These are phyloP conservation scores for Podaxis pistillaris DNA, from an alignment of 768 basidiomycete genomes.

Conservation along the genomic window DNA sequence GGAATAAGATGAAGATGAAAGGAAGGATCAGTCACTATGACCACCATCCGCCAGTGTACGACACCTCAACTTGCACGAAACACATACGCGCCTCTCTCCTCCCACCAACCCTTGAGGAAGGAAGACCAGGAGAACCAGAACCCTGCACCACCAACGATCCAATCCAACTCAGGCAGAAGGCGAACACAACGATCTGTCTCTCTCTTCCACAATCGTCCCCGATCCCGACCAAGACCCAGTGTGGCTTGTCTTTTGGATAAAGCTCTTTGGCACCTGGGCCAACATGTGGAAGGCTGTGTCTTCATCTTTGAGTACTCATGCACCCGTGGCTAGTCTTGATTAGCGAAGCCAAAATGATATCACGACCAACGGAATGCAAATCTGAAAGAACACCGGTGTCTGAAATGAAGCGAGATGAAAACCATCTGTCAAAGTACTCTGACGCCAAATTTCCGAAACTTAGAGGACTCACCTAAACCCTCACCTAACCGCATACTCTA, in stretches of 20 bases:
- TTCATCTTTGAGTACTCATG: not conserved
- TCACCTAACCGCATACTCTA: too few species aligned
- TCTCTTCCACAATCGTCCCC: not conserved
- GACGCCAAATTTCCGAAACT: too few species aligned
- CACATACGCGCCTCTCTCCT: not conserved
- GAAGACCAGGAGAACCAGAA: not conserved
- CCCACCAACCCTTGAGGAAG: not conserved
- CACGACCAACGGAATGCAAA: too few species aligned
- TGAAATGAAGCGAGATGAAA: too few species aligned
- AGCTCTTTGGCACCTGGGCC: not conserved
- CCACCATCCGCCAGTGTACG: not conserved
- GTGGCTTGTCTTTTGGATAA: not conserved
- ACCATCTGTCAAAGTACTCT: too few species aligned
- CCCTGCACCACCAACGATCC: too few species aligned
- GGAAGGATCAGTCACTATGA: not conserved
- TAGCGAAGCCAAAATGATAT: too few species aligned
- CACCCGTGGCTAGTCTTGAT: not conserved
- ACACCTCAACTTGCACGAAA: not conserved
- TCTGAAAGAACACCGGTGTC: too few species aligned
- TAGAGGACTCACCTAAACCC: too few species aligned
- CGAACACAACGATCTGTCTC: constrained; percentile 2
- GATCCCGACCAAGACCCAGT: not conserved
- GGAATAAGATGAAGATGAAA: not conserved
- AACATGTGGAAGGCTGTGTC: not conserved
- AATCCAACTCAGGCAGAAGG: not conserved